Evolutionary conservation across 441 rosid species (phyloP).

Genomic region (Pelargonium myrrhifolium): DNA sequence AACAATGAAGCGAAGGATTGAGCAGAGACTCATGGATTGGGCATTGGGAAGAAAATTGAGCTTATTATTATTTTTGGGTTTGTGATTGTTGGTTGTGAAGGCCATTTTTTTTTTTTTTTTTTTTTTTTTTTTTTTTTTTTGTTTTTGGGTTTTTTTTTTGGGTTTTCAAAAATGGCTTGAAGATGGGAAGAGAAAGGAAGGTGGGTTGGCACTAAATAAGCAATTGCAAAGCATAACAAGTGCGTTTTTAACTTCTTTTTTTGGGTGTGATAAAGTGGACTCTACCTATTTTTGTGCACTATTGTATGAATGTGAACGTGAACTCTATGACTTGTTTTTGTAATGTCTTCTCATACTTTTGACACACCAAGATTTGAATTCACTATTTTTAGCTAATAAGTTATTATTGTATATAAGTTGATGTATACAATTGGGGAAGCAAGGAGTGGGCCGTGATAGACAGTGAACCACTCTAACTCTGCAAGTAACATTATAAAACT

Average conservation of each 20-base stretch:
- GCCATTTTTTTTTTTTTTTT: too few relatives aligned
- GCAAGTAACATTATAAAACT: too few relatives aligned
- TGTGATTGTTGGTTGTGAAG: constrained; percentile 20
- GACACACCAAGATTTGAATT: too few relatives aligned
- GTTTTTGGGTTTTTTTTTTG: neutral
- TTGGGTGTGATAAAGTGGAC: neutral
- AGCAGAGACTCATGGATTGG: constrained; percentile 40
- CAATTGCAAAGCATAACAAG: neutral
- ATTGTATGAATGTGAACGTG: neutral
- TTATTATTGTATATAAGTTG: too few relatives aligned
- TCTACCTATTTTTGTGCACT: neutral
- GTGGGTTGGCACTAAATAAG: neutral
- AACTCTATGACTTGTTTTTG: too few relatives aligned
- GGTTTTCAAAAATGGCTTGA: neutral
- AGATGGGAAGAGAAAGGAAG: neutral
- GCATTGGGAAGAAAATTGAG: constrained; percentile 28
- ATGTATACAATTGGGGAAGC: too few relatives aligned
- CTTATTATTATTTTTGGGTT: too few relatives aligned
- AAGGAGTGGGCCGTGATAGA: too few relatives aligned
- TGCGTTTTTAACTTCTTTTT: neutral
- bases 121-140: too few relatives aligned
- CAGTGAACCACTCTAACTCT: too few relatives aligned
- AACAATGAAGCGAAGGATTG: constrained; percentile 59
- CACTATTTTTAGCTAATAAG: too few relatives aligned
- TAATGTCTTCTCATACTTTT: too few relatives aligned